Base-by-base conservation (phyloP, 768 basidiomycete genomes). In the Nidula microcarpa region DNA sequence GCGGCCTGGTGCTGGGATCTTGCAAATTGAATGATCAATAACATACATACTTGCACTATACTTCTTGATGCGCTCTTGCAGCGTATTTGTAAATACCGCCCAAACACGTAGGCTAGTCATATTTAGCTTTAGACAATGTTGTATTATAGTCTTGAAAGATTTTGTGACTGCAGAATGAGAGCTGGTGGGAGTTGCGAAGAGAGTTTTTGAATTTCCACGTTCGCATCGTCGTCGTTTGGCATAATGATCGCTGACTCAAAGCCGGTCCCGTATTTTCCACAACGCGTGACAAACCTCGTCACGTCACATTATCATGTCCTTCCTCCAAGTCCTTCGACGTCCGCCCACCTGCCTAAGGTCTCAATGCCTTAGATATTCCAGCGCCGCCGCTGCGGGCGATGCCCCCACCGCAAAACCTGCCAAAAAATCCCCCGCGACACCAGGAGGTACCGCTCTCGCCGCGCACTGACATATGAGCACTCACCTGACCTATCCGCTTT, bases 311-410 rank as follows among this genome's bases (percentile, higher is more conserved):
- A 54, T 54, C 47, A 70, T 70, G 62, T 57, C 63, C 52, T 55
- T 65, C 47, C 57, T 64, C 49, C 59, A 61, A 49, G 45, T 62
- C 43, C 54, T 68, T 16, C 60, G 62, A 49, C 61, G 60, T 16
- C 51, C 60, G 34, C 55, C 44, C 16, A 16, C 55, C 36, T 64
- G 62, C 47, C 53, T 46, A 9, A 49, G 34, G 33, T 37, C 43
- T 4, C 34, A 11, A n/a, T 55, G 41, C 11, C 30, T 48, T 44
- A 36, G 58, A 49, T 32, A 33, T 49, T 33, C 54, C 35, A 52
- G 45, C 54, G 54, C 52, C 6, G 49, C 47, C 33, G 16, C 52
- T 18, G 39, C 52, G 35, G 33, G 32, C 54, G 33, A 47, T n/a
- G 47, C 33, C 10, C 36, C 47, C 41, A 39, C 45, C 16, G 18